Evolutionary conservation across 257 asterid genomes (phyloP).

Genomic region (Solanum infundibuliforme): DNA sequence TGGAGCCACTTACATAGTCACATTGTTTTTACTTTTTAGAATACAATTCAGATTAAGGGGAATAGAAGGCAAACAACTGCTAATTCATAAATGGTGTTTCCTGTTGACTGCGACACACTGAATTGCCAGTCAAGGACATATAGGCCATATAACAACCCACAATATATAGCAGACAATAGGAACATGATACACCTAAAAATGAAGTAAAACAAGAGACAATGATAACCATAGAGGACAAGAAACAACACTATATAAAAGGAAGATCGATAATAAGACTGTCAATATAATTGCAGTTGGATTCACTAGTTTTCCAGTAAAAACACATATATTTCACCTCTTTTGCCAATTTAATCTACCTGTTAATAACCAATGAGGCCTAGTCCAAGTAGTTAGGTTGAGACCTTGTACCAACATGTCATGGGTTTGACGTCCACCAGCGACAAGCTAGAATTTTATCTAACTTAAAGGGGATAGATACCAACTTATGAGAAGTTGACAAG

Average conservation of each 20-base stretch:
- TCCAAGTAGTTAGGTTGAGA: background rate
- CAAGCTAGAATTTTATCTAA: background rate
- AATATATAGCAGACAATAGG: conserved; percentile 31
- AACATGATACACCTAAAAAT: conserved; percentile 41
- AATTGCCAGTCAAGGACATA: conserved; percentile 73
- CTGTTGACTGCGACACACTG: conserved; percentile 20
- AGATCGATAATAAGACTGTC: background rate
- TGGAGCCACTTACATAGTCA: background rate
- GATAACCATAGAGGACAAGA: background rate
- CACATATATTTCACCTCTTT: background rate
- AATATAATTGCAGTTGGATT: background rate
- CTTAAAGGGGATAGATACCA: background rate
- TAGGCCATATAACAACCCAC: conserved; percentile 53
- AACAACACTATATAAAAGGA: background rate
- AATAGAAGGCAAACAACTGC: background rate
- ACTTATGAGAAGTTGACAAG: background rate
- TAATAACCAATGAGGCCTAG: background rate
- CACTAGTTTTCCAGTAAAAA: background rate
- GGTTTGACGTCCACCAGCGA: background rate
- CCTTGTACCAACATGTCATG: background rate
- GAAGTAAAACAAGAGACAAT: background rate
- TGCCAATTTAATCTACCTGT: background rate
- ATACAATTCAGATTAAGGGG: background rate
- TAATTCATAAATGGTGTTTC: conserved; percentile 32
- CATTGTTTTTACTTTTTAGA: background rate